Evolutionary conservation across 2,329 filamentous ascomycete species (phyloP).

Genomic region (Diaporthe citriasiana): DNA sequence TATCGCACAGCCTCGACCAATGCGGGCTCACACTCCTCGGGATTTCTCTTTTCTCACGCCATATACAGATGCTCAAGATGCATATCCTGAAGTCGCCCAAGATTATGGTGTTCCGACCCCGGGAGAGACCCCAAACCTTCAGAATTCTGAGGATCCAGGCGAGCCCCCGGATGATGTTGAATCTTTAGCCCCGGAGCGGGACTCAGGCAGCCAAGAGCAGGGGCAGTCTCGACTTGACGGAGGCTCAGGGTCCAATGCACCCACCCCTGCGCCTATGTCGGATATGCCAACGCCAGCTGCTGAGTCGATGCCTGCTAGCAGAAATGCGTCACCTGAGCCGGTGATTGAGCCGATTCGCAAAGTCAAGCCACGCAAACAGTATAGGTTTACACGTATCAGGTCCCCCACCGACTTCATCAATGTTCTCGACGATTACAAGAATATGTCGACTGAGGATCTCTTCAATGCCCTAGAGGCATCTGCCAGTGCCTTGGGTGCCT

Average conservation of each 20-base stretch:
- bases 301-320: slow-evolving; percentile 39
- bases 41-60: slow-evolving; percentile 41
- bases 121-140: slow-evolving; percentile 36
- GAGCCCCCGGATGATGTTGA: slow-evolving; percentile 35
- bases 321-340: slow-evolving; percentile 39
- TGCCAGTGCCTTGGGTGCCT: slow-evolving; percentile 62
- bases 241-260: slow-evolving; percentile 40
- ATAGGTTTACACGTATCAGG: slow-evolving; percentile 64
- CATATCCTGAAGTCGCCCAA: slow-evolving; percentile 38
- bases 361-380: slow-evolving; percentile 51
- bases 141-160: slow-evolving; percentile 35
- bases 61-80: slow-evolving; percentile 35
- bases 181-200: slow-evolving; percentile 33
- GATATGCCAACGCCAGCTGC: slow-evolving; percentile 38
- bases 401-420: slow-evolving; percentile 64
- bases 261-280: slow-evolving; percentile 46
- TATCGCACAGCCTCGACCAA: slow-evolving; percentile 35
- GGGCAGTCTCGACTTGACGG: slow-evolving; percentile 32
- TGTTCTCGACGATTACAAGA: slow-evolving; percentile 64
- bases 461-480: slow-evolving; percentile 60
- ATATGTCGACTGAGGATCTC: slow-evolving; percentile 62
- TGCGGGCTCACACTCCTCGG: slow-evolving; percentile 29
- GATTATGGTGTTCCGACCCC: slow-evolving; percentile 37
- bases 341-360: slow-evolving; percentile 39
- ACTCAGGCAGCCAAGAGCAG: slow-evolving; percentile 34